phyloP scores from a whole-genome alignment of 768 basidiomycete genomes.

The Tubosaeta brunneosetosa region DNA sequence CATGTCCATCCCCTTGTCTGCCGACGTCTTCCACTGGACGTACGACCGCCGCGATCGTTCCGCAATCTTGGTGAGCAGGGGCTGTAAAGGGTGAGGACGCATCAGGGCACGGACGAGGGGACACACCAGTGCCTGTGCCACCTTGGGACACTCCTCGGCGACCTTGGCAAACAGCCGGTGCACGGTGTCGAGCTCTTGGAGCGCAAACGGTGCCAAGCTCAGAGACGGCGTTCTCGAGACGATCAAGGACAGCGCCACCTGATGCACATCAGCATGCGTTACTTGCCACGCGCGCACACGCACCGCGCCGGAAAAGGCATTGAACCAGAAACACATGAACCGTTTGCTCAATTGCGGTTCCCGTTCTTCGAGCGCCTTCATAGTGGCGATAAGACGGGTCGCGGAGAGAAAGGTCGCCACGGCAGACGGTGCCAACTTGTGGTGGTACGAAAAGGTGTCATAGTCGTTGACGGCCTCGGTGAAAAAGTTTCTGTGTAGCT shows the following conservation, averaged over 20 bases:
- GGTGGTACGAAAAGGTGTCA: conserved; percentile 52
- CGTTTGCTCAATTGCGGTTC: conserved; percentile 60
- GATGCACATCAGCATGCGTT: background rate
- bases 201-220: conserved; percentile 52
- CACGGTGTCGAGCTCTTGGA: conserved; percentile 56
- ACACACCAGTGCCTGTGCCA: conserved; percentile 55
- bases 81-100: conserved; percentile 32
- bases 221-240: conserved; percentile 58
- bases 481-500: conserved; percentile 65
- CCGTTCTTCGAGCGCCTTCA: conserved; percentile 52
- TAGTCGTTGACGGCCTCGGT: conserved; percentile 56
- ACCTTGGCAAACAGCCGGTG: conserved; percentile 55
- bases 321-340: conserved; percentile 72
- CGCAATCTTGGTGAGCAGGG: conserved; percentile 51
- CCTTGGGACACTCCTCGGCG: conserved; percentile 54
- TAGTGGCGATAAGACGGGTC: conserved; percentile 51
- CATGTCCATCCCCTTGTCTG: conserved; percentile 25
- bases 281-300: conserved; percentile 23
- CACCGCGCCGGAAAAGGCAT: conserved; percentile 68
- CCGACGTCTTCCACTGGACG: conserved; percentile 33
- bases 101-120: background rate
- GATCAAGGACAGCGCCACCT: conserved; percentile 64
- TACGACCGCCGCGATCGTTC: conserved; percentile 49
- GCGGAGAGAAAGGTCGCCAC: conserved; percentile 63
- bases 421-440: conserved; percentile 64